Conservation (phyloP, 805 yeast genomes). For the Metschnikowia continentalis region DNA sequence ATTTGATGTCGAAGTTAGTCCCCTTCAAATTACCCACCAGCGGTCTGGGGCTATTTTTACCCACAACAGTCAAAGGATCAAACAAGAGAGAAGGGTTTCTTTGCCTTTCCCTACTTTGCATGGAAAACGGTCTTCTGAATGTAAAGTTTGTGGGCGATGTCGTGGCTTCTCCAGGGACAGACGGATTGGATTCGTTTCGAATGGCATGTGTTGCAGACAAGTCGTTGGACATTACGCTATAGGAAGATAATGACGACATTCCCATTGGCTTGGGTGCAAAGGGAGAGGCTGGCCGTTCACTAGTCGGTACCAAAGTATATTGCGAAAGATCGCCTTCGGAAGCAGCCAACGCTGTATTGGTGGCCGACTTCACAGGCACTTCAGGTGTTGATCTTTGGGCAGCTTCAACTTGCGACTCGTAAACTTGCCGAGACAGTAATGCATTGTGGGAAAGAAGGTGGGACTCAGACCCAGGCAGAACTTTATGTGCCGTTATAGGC, state of each 20-base stretch:
- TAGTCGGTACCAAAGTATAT: not conserved
- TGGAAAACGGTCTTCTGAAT: slow-evolving; percentile 2
- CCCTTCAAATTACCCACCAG: not conserved
- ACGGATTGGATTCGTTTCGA: not conserved
- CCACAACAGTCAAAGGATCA: slow-evolving; percentile 3
- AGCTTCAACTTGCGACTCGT: not conserved
- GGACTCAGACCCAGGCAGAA: not conserved
- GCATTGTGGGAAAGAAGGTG: not conserved
- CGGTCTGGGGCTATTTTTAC: not conserved
- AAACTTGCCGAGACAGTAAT: not conserved
- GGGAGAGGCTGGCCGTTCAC: not conserved
- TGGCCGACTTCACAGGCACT: not conserved
- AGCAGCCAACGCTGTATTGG: not conserved
- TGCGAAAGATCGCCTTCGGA: not conserved
- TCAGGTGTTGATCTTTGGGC: not conserved
- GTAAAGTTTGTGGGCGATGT: not conserved
- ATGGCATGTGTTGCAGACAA: not conserved
- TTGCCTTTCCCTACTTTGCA: not conserved
- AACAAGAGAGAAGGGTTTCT: slow-evolving; percentile 3
- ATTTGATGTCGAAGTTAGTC: not conserved
- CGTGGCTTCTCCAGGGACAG: not conserved
- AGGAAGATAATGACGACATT: not conserved
- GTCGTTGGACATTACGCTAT: not conserved
- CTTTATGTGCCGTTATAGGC: not conserved
- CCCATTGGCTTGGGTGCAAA: not conserved